Evolutionary conservation across 176 grass and related monocot genomes (phyloP).

Genomic region (Tillandsia leiboldiana): DNA sequence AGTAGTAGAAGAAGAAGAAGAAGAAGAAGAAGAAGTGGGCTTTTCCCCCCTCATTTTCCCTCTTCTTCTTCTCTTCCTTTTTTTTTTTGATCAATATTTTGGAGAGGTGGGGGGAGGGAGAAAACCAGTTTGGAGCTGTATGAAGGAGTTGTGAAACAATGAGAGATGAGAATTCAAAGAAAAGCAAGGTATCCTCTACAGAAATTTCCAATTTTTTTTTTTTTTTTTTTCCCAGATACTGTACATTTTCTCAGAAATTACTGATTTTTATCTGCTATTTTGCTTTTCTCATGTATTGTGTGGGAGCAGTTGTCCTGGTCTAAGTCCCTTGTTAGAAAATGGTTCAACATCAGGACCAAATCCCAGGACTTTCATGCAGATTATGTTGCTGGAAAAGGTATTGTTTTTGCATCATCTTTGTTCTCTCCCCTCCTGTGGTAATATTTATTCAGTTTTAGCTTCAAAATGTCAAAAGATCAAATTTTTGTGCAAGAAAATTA

Average conservation of each 20-base stretch:
- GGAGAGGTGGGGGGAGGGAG: constrained; percentile 19
- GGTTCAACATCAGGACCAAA: constrained; percentile 86
- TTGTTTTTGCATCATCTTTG: background rate
- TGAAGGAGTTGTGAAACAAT: constrained; percentile 67
- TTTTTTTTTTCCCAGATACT: background rate
- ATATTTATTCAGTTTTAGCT: no score
- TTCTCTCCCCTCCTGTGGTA: no score
- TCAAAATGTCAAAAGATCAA: background rate
- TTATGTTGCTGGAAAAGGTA: constrained; percentile 44
- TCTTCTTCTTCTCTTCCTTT: constrained; percentile 2
- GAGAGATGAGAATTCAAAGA: constrained; percentile 85
- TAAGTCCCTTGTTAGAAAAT: constrained; percentile 83
- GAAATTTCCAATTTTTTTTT: constrained; percentile 14
- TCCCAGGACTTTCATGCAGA: constrained; percentile 79
- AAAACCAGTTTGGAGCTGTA: constrained; percentile 28
- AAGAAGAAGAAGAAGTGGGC: background rate
- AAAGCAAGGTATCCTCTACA: constrained; percentile 65
- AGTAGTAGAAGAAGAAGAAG: background rate
- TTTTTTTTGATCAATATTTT: background rate
- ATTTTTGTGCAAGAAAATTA: background rate
- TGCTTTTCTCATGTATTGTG: constrained; percentile 5
- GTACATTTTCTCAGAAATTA: constrained; percentile 19
- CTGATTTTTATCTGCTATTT: constrained; percentile 21
- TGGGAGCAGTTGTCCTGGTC: constrained; percentile 78
- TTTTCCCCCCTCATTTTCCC: background rate